Evolutionary conservation across 768 basidiomycete species (phyloP).

Genomic region (Pleurotus djamor): DNA sequence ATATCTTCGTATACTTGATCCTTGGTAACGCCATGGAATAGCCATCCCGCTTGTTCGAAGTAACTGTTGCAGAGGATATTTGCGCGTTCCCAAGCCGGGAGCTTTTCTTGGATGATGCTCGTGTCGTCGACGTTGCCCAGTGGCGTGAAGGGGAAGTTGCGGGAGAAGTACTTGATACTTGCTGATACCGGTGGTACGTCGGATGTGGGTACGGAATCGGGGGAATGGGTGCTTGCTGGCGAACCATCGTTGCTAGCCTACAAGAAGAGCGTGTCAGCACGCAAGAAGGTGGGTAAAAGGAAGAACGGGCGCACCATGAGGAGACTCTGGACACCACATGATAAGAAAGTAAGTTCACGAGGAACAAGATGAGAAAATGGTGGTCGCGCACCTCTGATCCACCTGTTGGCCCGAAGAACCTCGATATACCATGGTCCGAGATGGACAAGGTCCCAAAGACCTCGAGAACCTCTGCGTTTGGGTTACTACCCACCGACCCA

Average conservation of each 20-base stretch:
- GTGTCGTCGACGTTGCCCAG: slow-evolving; percentile 47
- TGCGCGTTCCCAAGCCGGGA: slow-evolving; percentile 54
- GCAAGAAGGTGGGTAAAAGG: neutral
- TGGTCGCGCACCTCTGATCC: slow-evolving; percentile 55
- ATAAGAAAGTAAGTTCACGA: neutral
- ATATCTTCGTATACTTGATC: slow-evolving; percentile 44
- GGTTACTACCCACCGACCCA: slow-evolving; percentile 9
- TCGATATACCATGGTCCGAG: slow-evolving; percentile 56
- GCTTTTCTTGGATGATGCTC: slow-evolving; percentile 47
- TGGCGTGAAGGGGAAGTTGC: slow-evolving; percentile 64
- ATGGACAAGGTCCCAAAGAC: slow-evolving; percentile 62
- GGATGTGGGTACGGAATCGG: slow-evolving; percentile 15
- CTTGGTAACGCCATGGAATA: slow-evolving; percentile 45
- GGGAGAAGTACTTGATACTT: slow-evolving; percentile 49
- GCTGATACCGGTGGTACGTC: slow-evolving; percentile 16
- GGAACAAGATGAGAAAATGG: slow-evolving; percentile 6
- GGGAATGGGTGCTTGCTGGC: slow-evolving; percentile 17
- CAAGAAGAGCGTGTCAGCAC: neutral
- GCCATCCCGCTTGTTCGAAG: slow-evolving; percentile 46
- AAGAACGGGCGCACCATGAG: slow-evolving; percentile 16
- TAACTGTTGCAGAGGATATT: slow-evolving; percentile 41
- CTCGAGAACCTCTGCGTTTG: slow-evolving; percentile 42
- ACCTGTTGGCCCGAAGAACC: slow-evolving; percentile 67
- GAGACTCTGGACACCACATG: slow-evolving; percentile 17
- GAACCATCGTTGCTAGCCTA: slow-evolving; percentile 21